Conservation (phyloP, 1,284 basidiomycete species). For the Earliella scabrosa region DNA sequence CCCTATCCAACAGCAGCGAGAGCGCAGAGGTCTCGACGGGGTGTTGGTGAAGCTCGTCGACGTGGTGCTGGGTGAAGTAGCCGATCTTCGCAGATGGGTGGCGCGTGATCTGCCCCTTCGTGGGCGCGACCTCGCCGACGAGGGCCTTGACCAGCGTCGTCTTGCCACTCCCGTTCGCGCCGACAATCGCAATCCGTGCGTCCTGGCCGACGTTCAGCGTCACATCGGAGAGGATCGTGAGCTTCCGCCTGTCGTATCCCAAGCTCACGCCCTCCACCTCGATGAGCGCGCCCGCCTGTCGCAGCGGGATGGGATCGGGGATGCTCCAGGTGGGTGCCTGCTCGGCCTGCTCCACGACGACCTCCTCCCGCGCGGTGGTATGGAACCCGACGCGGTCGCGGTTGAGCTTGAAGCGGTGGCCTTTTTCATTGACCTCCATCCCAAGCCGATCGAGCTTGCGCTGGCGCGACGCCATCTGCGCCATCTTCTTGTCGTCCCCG, state of each 20-base stretch:
- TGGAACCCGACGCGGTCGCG: slow-evolving; percentile 59
- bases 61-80: slow-evolving; percentile 60
- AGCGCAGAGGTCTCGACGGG: slow-evolving; percentile 42
- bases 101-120: slow-evolving; percentile 56
- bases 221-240: slow-evolving; percentile 52
- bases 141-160: slow-evolving; percentile 67
- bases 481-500: slow-evolving; percentile 67
- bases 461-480: slow-evolving; percentile 56
- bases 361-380: slow-evolving; percentile 46
- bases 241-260: slow-evolving; percentile 40
- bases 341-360: slow-evolving; percentile 55
- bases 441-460: slow-evolving; percentile 53
- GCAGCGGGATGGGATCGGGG: slow-evolving; percentile 50
- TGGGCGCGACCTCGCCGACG: slow-evolving; percentile 52
- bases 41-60: slow-evolving; percentile 48
- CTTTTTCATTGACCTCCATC: slow-evolving; percentile 46
- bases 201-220: slow-evolving; percentile 60
- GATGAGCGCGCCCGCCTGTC: slow-evolving; percentile 56
- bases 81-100: slow-evolving; percentile 64
- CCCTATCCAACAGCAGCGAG: slow-evolving; percentile 42
- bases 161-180: slow-evolving; percentile 60
- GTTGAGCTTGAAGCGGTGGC: slow-evolving; percentile 67
- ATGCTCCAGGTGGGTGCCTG: slow-evolving; percentile 50
- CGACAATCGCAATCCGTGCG: slow-evolving; percentile 62
- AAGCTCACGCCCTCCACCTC: slow-evolving; percentile 54